Evolutionary conservation across 768 basidiomycete genomes (phyloP).

Genomic region (Baorangia bicolor): DNA sequence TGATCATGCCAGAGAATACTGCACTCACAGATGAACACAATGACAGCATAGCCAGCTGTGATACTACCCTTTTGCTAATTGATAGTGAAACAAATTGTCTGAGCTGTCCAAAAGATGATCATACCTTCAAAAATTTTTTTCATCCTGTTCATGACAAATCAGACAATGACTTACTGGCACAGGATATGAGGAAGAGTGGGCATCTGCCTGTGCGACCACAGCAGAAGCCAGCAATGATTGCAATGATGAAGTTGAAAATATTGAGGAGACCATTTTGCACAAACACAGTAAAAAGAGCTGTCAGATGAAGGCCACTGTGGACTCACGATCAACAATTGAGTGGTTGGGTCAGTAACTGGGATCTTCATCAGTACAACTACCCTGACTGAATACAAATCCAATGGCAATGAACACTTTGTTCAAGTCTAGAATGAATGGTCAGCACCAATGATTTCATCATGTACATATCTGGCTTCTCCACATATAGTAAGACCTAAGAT

Average conservation of each 20-base stretch:
- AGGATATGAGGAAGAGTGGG: slow-evolving; percentile 48
- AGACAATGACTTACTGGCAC: slow-evolving; percentile 34
- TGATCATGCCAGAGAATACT: background rate
- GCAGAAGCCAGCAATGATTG: slow-evolving; percentile 47
- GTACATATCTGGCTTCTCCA: background rate
- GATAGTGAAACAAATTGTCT: slow-evolving; percentile 37
- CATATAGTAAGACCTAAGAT: slow-evolving; percentile 30
- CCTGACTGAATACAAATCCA: slow-evolving; percentile 25
- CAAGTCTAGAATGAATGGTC: slow-evolving; percentile 34
- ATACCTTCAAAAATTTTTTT: slow-evolving; percentile 39
- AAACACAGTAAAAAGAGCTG: background rate
- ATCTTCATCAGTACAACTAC: background rate
- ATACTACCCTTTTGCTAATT: slow-evolving; percentile 27
- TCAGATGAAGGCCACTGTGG: background rate
- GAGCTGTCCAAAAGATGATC: slow-evolving; percentile 39
- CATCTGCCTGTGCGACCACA: slow-evolving; percentile 52
- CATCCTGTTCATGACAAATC: slow-evolving; percentile 27
- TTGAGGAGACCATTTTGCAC: slow-evolving; percentile 51
- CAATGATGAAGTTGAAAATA: slow-evolving; percentile 56
- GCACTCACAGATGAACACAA: slow-evolving; percentile 45
- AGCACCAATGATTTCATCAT: background rate
- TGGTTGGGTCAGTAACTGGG: slow-evolving; percentile 43
- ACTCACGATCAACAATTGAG: slow-evolving; percentile 42
- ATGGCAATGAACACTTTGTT: slow-evolving; percentile 53
- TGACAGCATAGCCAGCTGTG: slow-evolving; percentile 41